Conservation (phyloP, 164 flowering plant species). For the Nymphaea colorata region DNA sequence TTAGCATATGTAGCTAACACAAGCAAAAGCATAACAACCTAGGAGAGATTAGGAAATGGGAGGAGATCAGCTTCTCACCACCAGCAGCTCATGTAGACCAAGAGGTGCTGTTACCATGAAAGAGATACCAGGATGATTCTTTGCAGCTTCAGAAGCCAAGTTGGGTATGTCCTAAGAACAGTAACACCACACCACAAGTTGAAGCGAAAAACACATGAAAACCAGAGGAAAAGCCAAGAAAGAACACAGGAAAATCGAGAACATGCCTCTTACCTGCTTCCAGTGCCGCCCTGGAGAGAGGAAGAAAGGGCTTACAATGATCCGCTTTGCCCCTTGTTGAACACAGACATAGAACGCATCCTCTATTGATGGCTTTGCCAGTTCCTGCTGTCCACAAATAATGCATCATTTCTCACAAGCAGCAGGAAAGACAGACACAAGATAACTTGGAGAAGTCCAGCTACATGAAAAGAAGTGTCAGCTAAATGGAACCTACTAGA, state of each 20-base stretch:
- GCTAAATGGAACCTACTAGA: not conserved
- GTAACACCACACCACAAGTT: not conserved
- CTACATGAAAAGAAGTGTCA: not conserved
- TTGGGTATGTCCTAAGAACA: constrained; percentile 72
- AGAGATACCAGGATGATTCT: constrained; percentile 59
- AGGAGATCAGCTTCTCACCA: constrained; percentile 32
- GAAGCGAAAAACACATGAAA: not conserved
- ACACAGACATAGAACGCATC: constrained; percentile 66
- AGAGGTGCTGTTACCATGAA: constrained; percentile 85
- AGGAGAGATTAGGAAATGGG: not conserved
- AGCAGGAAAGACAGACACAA: not conserved
- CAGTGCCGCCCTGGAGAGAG: constrained; percentile 96
- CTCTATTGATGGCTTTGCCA: constrained; percentile 77
- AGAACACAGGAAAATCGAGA: not conserved
- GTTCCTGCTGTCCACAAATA: constrained; percentile 32
- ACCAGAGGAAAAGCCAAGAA: not conserved
- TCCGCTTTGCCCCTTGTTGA: constrained; percentile 60
- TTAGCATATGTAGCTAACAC: no score
- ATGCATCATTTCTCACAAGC: not conserved
- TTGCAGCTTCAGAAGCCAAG: constrained; percentile 89
- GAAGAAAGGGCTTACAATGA: constrained; percentile 88
- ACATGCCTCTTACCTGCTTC: constrained; percentile 45
- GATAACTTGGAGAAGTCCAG: not conserved
- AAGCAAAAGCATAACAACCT: no score
- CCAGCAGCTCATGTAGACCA: constrained; percentile 69